Base-by-base conservation (phyloP, 2,329 filamentous ascomycete species). In the Sporothrix pallida region DNA sequence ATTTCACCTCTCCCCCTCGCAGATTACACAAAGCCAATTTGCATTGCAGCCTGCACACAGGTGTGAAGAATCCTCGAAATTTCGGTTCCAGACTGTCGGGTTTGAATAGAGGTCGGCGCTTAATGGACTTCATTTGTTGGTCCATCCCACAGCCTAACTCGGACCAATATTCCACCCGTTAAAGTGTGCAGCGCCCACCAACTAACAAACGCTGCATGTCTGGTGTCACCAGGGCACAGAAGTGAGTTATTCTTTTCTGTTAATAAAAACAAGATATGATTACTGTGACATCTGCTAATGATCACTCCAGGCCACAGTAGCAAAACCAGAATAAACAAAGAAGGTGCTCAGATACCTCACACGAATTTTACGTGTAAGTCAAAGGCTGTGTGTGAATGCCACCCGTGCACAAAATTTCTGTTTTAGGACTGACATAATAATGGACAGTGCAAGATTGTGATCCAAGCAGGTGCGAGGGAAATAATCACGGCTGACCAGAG, bases 11-110 rank as follows among this genome's bases (percentile, higher is more conserved):
- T 10, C 54, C 2, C 8, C 54, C 44, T n/a, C n/a, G 42, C 37
- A 69, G 10, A 69, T 42, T 69, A 70, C 62, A 65, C 44, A 23
- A n/a, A 13, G n/a, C 60, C 42, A 56, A n/a, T 37, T 44, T 46
- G 17, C 58, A 46, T 20, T 15, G 54, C 15, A 44, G n/a, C 17
- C 23, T 54, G 48, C 56, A 54, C 56, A 54, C 8, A 46, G 3
- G 37, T 23, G 48, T n/a, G 9, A 60, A 52, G 60, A 67, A 44
- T 23, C 69, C 56, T 56, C 44, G 58, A 72, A 72, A 74, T 72
- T 74, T 76, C 73, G 73, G 52, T 75, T 76, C 76, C 76, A 74
- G 72, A 13, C 74, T 54, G 67, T 73, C 74, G 76, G 76, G 75
- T 68, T 72, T 23, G 2, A 71, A 65, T 5, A 20, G 31, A 69